Conservation (phyloP, 345 rosid species). For the Raphanus raphanistrum region DNA sequence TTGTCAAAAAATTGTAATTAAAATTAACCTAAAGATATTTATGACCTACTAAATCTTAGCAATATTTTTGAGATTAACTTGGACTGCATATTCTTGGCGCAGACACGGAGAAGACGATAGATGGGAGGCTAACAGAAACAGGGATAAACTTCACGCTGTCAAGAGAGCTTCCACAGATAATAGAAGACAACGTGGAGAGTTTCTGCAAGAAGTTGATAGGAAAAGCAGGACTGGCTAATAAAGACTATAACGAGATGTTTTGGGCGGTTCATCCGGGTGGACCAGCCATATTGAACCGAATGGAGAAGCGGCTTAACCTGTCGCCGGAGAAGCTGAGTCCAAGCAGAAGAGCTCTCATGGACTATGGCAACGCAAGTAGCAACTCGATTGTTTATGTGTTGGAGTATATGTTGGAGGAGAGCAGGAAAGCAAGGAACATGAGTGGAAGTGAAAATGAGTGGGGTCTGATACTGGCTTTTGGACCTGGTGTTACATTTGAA, state of each 20-base stretch:
- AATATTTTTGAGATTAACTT: neutral
- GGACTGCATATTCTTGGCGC: constrained; percentile 48
- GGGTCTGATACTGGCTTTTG: constrained; percentile 89
- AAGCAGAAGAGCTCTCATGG: constrained; percentile 84
- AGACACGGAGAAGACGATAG: constrained; percentile 69
- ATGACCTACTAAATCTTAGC: neutral
- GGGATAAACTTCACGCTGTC: constrained; percentile 66
- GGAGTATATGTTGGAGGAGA: constrained; percentile 86
- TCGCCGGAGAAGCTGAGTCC: constrained; percentile 72
- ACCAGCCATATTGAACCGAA: constrained; percentile 85
- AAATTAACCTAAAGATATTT: neutral
- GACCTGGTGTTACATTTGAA: constrained; percentile 96
- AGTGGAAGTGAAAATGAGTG: constrained; percentile 45
- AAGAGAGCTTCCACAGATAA: constrained; percentile 89
- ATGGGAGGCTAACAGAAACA: neutral
- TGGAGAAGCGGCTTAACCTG: constrained; percentile 76
- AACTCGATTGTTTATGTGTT: constrained; percentile 87
- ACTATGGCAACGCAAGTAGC: constrained; percentile 94
- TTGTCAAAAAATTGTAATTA: too few species aligned
- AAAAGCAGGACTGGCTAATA: constrained; percentile 41
- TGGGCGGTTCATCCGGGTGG: constrained; percentile 99
- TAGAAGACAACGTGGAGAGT: constrained; percentile 77
- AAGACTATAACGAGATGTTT: constrained; percentile 71
- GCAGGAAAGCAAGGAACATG: constrained; percentile 44
- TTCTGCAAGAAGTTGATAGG: constrained; percentile 69